A percentile compares a stretch with the other conserved stretches of the same genome.
Evolutionary conservation across 192 early-diverging fungal genomes (phyloP).

Genomic region (Helicostylum pulchrum): DNA sequence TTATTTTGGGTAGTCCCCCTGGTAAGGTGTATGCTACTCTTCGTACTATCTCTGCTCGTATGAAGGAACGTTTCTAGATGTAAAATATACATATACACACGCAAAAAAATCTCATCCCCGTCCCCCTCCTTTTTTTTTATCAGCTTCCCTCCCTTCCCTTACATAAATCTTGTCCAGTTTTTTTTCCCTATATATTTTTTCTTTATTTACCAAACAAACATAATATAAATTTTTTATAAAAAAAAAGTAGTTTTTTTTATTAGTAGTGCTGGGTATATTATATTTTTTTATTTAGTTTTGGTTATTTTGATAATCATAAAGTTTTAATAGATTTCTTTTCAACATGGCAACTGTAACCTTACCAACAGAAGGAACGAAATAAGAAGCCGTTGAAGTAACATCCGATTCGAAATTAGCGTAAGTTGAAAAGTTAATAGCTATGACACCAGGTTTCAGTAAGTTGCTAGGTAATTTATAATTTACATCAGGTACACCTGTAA

Average conservation of each 20-base stretch:
- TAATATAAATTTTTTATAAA: background rate
- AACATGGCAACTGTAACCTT: slow-evolving; percentile 99
- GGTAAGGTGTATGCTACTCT: slow-evolving; percentile 95
- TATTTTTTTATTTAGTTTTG: background rate
- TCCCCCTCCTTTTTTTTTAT: slow-evolving; percentile 1
- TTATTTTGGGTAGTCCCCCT: slow-evolving; percentile 93
- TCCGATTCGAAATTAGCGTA: slow-evolving; percentile 93
- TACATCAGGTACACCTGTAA: slow-evolving; percentile 91
- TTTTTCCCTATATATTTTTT: slow-evolving; percentile 4
- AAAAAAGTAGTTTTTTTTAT: no score
- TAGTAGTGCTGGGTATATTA: no score
- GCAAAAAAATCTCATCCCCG: background rate
- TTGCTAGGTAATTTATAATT: slow-evolving; percentile 83
- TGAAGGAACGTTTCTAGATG: slow-evolving; percentile 92
- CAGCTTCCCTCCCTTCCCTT: background rate
- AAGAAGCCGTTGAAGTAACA: slow-evolving; percentile 84
- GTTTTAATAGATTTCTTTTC: slow-evolving; percentile 87
- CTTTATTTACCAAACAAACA: slow-evolving; percentile 11
- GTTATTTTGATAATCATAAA: slow-evolving; percentile 67
- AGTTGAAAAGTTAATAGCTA: slow-evolving; percentile 98
- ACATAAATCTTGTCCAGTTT: no score
- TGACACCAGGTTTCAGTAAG: slow-evolving; percentile 88
- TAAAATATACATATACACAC: background rate
- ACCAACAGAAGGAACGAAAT: slow-evolving; percentile 94
- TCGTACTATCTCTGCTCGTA: slow-evolving; percentile 78